Base-by-base conservation (phyloP, 1,284 basidiomycete species). In the Stereum hirsutum region DNA sequence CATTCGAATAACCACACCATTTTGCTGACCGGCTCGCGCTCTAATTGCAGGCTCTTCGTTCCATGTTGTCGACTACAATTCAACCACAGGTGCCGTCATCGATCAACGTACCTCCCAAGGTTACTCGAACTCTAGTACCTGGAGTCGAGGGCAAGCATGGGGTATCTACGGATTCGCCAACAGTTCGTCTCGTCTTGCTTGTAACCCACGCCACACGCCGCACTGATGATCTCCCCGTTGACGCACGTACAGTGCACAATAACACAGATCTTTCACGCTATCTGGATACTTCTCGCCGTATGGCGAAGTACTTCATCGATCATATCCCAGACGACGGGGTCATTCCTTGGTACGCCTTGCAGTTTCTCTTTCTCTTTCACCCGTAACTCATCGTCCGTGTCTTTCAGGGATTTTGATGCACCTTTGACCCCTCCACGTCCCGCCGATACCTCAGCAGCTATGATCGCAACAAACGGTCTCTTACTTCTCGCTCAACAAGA, bases 111-210 rank as follows among this genome's bases (percentile, higher is more conserved):
- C 81, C 0, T 58, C 68, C 0, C 81, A 85, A 55, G 81, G 81
- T 1, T 84, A 68, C 52, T 64, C 78, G 10, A 69, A 81, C 53
- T 27, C 25, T 23, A 82, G 78, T 55, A 84, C 82, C 8, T 85
- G 82, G 82, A 72, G 74, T 37, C 71, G 82, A 24, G 81, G 81
- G 5, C 77, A 85, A 57, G 71, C 77, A 7, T 84, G 81, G 81
- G 81, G 69, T 6, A 70, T 83, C 26, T 80, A 79, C 52, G 81
- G 80, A 0, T 85, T 75, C 52, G 73, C 79, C 0, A 79, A 78
- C 50, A 80, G 81, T 82, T 51, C 39, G 74, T 60, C 6, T 7
- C 7, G 19, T 21, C 5, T 17, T 10, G 32, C 38, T 8, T 32
- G 30, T 19, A 17, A 23, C 34, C 37, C 12, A 34, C 42, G 52